phyloP scores from a whole-genome alignment of 2,329 filamentous ascomycete genomes.

The Dothistroma septosporum region DNA sequence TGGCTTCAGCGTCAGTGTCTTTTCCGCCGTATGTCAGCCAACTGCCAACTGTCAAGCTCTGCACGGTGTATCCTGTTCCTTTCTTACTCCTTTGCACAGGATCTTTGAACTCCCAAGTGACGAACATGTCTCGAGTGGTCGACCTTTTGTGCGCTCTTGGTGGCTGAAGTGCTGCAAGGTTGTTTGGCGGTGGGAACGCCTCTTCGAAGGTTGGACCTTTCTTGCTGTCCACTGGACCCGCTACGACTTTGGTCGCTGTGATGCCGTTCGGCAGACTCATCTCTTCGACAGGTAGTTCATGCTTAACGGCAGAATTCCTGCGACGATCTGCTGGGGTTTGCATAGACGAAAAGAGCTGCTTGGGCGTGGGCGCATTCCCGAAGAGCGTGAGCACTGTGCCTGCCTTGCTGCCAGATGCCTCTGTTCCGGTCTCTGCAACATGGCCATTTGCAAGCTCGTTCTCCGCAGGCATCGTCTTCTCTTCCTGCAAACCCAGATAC shows the following conservation, averaged over 20 bases:
- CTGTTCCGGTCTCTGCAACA: background rate
- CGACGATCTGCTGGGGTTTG: constrained; percentile 40
- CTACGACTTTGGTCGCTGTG: constrained; percentile 62
- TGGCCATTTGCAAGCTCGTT: constrained; percentile 20
- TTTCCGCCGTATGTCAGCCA: constrained; percentile 57
- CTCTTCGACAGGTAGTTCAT: constrained; percentile 53
- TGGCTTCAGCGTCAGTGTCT: constrained; percentile 51
- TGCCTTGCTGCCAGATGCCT: constrained; percentile 32
- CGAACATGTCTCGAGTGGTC: constrained; percentile 54
- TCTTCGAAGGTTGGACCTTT: constrained; percentile 65
- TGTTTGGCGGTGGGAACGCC: constrained; percentile 64
- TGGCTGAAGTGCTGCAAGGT: constrained; percentile 63
- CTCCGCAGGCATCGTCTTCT: constrained; percentile 7
- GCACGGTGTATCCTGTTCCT: constrained; percentile 59
- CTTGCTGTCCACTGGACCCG: constrained; percentile 46
- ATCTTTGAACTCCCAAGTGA: constrained; percentile 45
- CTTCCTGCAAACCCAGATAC: constrained; percentile 12
- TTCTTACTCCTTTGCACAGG: constrained; percentile 31
- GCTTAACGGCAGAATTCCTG: constrained; percentile 20
- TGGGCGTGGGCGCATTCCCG: constrained; percentile 68
- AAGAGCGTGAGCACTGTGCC: constrained; percentile 69
- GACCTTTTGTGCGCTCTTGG: constrained; percentile 64
- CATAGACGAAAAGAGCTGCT: constrained; percentile 82
- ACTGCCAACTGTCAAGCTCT: constrained; percentile 61
- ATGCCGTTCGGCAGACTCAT: constrained; percentile 70